Evolutionary conservation across 2,329 filamentous ascomycete genomes (phyloP).

Genomic region (Periconia digitata): DNA sequence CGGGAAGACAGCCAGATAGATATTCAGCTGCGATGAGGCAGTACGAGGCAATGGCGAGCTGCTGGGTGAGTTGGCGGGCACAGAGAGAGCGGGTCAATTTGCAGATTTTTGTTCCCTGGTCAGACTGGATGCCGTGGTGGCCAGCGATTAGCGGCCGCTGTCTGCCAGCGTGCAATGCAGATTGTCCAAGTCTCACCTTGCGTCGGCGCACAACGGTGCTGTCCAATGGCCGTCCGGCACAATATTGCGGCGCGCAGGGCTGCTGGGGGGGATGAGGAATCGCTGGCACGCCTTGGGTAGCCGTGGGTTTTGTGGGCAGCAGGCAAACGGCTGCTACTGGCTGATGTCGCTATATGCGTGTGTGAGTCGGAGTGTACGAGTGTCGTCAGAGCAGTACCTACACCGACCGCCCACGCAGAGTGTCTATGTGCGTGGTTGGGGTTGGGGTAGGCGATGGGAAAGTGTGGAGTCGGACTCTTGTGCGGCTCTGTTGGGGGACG

Average conservation of each 20-base stretch:
- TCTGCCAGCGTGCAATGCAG: conserved; percentile 32
- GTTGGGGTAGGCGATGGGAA: background rate
- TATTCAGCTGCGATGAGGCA: conserved; percentile 40
- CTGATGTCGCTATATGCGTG: too few relatives aligned
- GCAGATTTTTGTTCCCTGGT: conserved; percentile 33
- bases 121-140: conserved; percentile 37
- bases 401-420: too few relatives aligned
- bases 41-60: too few relatives aligned
- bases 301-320: conserved; percentile 31
- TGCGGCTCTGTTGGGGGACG: background rate
- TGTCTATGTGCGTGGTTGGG: too few relatives aligned
- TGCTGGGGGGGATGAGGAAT: conserved; percentile 30
- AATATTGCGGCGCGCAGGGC: conserved; percentile 39
- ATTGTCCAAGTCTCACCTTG: conserved; percentile 41
- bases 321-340: conserved; percentile 32
- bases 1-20: conserved; percentile 32
- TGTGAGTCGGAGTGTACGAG: too few relatives aligned
- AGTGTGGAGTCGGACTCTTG: background rate
- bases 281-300: too few relatives aligned
- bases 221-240: conserved; percentile 34
- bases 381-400: too few relatives aligned
- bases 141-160: conserved; percentile 35
- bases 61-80: conserved; percentile 20
- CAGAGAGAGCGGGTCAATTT: conserved; percentile 36
- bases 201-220: conserved; percentile 27